Conservation (phyloP, 2,329 filamentous ascomycete species). For the Cladophialophora chaetospira region DNA sequence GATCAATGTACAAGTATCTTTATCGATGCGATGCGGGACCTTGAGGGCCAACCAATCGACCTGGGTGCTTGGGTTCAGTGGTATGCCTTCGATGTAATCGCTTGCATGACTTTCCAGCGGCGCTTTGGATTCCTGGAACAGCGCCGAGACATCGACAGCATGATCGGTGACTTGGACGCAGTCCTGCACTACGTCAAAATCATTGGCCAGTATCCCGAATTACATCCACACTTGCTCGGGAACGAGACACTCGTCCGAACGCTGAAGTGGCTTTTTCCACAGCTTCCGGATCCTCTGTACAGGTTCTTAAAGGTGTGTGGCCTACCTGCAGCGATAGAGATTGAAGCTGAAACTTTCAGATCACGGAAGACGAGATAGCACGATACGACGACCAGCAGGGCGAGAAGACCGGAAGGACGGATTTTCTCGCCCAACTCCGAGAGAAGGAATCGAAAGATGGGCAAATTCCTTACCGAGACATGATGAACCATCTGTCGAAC, state of each 20-base stretch:
- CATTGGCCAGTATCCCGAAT: conserved; percentile 19
- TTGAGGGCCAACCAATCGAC: conserved; percentile 19
- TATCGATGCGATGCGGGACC: conserved; percentile 13
- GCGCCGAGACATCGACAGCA: conserved; percentile 67
- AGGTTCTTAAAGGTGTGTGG: conserved; percentile 19
- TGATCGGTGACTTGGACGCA: conserved; percentile 18
- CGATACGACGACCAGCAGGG: conserved; percentile 14
- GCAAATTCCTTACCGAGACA: conserved; percentile 9
- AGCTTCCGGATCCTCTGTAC: conserved; percentile 12
- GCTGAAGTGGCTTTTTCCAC: background rate
- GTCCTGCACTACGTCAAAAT: conserved; percentile 17
- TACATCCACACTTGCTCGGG: conserved; percentile 12
- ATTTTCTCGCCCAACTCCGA: conserved; percentile 23
- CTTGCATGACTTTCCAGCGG: conserved; percentile 52
- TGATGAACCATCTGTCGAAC: conserved; percentile 26
- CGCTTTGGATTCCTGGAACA: conserved; percentile 73
- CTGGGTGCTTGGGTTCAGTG: conserved; percentile 67
- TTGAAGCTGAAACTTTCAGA: conserved; percentile 1
- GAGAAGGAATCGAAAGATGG: conserved; percentile 19
- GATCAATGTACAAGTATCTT: conserved; percentile 36
- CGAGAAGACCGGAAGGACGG: conserved; percentile 10
- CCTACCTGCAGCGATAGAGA: too few relatives aligned
- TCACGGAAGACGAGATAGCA: conserved; percentile 21
- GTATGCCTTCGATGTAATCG: conserved; percentile 74
- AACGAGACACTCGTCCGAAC: conserved; percentile 3